These are phyloP conservation scores for Thyridium curvatum DNA, from an alignment of 2,329 filamentous ascomycete genomes.

Conservation along the genomic window DNA sequence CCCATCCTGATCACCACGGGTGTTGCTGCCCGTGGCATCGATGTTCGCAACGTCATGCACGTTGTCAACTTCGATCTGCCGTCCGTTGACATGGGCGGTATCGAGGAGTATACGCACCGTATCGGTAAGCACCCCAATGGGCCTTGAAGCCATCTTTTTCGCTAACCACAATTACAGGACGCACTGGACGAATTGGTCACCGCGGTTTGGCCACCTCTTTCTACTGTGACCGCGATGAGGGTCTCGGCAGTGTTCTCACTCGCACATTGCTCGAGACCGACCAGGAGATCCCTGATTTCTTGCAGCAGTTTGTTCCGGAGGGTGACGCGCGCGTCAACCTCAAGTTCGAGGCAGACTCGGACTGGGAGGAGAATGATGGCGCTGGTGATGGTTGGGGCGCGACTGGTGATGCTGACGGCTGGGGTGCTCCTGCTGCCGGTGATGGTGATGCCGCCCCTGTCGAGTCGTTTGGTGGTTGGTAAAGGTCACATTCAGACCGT, in stretches of 20 bases:
- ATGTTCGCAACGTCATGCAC: constrained; percentile 80
- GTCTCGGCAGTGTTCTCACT: constrained; percentile 66
- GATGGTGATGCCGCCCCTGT: neutral
- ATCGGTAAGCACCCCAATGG: constrained; percentile 58
- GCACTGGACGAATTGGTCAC: constrained; percentile 90
- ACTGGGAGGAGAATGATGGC: constrained; percentile 32
- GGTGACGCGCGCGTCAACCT: constrained; percentile 38
- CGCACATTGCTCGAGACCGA: constrained; percentile 76
- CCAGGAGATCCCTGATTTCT: constrained; percentile 77
- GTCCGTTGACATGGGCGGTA: constrained; percentile 68
- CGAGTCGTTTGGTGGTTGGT: neutral
- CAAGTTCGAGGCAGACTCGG: constrained; percentile 50
- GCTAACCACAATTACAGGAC: constrained; percentile 47
- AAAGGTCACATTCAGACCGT: too few relatives aligned
- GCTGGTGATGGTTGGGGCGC: constrained; percentile 6
- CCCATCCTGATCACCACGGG: constrained; percentile 85
- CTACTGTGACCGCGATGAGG: constrained; percentile 67
- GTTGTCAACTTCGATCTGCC: constrained; percentile 94
- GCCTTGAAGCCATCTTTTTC: constrained; percentile 4
- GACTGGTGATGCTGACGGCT: neutral
- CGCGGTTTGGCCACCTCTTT: constrained; percentile 82
- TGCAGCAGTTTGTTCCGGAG: constrained; percentile 58
- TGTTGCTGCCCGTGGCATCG: constrained; percentile 80
- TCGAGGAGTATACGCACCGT: constrained; percentile 88
- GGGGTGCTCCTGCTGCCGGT: too few relatives aligned